These are phyloP conservation scores for Umbellularia californica DNA, from an alignment of 164 flowering plant genomes.

Conservation along the genomic window DNA sequence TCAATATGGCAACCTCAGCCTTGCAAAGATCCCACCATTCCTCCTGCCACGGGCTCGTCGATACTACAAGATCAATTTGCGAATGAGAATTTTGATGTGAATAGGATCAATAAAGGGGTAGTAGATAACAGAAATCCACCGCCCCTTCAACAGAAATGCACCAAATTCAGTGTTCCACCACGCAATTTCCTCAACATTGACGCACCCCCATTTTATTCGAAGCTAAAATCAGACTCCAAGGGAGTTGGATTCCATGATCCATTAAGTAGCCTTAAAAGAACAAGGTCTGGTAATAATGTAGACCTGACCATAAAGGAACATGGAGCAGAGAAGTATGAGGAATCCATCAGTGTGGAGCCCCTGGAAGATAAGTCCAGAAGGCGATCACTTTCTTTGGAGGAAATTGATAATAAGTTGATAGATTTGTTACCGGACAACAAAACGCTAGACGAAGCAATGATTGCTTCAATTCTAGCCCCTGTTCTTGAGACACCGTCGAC, in stretches of 20 bases:
- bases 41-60: constrained; percentile 6
- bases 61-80: constrained; percentile 36
- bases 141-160: not conserved
- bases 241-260: constrained; percentile 32
- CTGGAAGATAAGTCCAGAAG: constrained; percentile 48
- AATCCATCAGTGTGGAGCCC: constrained; percentile 8
- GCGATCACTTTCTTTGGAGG: constrained; percentile 34
- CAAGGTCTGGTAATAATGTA: constrained; percentile 53
- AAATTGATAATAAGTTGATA: constrained; percentile 17
- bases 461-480: constrained; percentile 69
- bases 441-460: constrained; percentile 83
- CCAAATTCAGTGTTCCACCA: not conserved
- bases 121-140: constrained; percentile 12
- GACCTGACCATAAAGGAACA: constrained; percentile 3
- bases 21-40: constrained; percentile 47
- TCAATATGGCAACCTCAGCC: constrained; percentile 98
- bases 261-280: constrained; percentile 52
- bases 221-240: constrained; percentile 24
- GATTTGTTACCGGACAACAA: constrained; percentile 59
- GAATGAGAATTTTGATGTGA: constrained; percentile 52
- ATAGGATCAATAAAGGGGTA: constrained; percentile 15
- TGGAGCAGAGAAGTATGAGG: not conserved
- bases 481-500: constrained; percentile 15
- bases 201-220: constrained; percentile 71
- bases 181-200: constrained; percentile 52